A percentile compares a stretch with the other conserved stretches of the same genome.
Evolutionary conservation across 2,329 filamentous ascomycete species (phyloP).

Genomic region (Trichothecium roseum): DNA sequence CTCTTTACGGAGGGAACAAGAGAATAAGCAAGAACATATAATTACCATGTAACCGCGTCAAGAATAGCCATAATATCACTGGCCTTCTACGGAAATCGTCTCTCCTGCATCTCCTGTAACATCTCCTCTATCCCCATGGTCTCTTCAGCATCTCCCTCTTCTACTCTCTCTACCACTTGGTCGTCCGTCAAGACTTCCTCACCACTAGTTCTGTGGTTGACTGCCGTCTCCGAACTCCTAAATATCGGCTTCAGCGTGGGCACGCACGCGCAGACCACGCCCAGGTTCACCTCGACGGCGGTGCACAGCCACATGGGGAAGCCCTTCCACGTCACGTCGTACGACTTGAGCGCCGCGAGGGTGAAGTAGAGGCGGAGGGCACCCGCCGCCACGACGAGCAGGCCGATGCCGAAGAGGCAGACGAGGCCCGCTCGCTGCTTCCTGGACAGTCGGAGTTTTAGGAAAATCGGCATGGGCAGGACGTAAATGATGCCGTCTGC

Average conservation of each 20-base stretch:
- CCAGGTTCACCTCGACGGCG: conserved; percentile 28
- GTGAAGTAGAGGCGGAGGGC: conserved; percentile 26
- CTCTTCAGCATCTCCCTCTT: too few relatives aligned
- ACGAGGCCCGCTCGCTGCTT: conserved; percentile 23
- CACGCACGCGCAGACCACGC: conserved; percentile 28
- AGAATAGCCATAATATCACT: too few relatives aligned
- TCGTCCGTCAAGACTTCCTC: too few relatives aligned
- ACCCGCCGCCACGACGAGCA: conserved; percentile 24
- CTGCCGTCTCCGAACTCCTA: conserved; percentile 1
- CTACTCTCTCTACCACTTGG: too few relatives aligned
- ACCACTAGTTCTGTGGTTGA: neutral
- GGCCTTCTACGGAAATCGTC: too few relatives aligned
- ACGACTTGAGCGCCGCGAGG: conserved; percentile 22
- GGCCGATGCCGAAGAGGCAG: conserved; percentile 24
- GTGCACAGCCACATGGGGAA: conserved; percentile 31
- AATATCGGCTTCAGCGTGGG: conserved; percentile 21
- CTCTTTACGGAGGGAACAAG: too few relatives aligned
- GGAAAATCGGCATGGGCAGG: conserved; percentile 24
- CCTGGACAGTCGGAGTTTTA: conserved; percentile 18
- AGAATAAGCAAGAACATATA: too few relatives aligned
- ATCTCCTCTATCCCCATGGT: too few relatives aligned
- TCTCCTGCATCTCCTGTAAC: too few relatives aligned
- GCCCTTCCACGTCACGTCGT: conserved; percentile 30
- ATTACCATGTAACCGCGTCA: too few relatives aligned
- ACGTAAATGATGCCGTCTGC: conserved; percentile 25